A percentile compares a stretch with the other conserved stretches of the same genome.
These are phyloP conservation scores for Lentinus tigrinus DNA, from an alignment of 768 basidiomycete genomes.

Conservation along the genomic window DNA sequence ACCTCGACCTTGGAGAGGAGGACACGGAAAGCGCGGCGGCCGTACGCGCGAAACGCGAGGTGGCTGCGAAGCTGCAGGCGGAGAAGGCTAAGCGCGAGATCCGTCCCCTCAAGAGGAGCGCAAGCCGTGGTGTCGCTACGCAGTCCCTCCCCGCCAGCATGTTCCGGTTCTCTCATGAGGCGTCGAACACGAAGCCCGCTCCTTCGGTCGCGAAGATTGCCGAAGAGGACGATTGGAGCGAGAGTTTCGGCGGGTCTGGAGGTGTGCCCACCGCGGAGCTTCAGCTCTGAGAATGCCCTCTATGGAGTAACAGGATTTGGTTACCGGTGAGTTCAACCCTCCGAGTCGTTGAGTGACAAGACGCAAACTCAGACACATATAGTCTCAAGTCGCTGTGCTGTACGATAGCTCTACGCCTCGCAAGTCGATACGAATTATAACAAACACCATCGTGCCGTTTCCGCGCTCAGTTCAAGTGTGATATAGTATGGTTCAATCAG, in stretches of 20 bases:
- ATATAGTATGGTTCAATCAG: neutral
- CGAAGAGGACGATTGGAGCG: slow-evolving; percentile 23
- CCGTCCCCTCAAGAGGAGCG: slow-evolving; percentile 17
- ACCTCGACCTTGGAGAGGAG: slow-evolving; percentile 11
- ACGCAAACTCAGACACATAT: neutral
- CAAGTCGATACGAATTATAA: neutral
- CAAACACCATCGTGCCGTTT: neutral
- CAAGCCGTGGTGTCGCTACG: slow-evolving; percentile 11
- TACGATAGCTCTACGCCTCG: neutral
- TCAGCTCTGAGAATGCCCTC: neutral
- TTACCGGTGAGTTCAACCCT: neutral
- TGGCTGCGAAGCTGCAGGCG: slow-evolving; percentile 1
- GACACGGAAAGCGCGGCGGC: neutral
- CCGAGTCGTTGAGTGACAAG: neutral
- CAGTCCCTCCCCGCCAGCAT: slow-evolving; percentile 17
- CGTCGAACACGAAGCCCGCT: neutral
- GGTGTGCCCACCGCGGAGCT: neutral
- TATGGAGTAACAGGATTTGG: neutral
- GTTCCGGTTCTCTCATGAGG: slow-evolving; percentile 15
- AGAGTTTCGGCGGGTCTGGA: slow-evolving; percentile 1
- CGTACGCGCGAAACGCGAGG: slow-evolving; percentile 5
- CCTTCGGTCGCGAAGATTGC: slow-evolving; percentile 2
- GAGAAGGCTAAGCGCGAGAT: slow-evolving; percentile 19
- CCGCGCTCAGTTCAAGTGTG: no score
- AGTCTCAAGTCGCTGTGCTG: neutral